phyloP scores from a whole-genome alignment of 306 rosid species.

The Purshia tridentata region DNA sequence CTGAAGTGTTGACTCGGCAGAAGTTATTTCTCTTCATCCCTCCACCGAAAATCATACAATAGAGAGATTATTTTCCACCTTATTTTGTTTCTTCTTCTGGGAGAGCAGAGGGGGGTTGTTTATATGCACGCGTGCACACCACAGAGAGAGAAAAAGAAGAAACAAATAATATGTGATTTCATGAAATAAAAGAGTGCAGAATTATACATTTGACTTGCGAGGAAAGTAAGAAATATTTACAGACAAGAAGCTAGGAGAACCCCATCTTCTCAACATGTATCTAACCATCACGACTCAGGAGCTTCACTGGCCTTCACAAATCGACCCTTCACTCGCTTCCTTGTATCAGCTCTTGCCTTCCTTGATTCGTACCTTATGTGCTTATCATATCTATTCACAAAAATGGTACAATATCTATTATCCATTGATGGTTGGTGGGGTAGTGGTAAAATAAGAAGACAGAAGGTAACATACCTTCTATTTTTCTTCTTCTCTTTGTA shows the following conservation, averaged over 20 bases:
- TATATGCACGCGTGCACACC: neutral
- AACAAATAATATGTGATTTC: neutral
- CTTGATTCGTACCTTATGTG: slow-evolving; percentile 69
- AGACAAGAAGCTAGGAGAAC: slow-evolving; percentile 9
- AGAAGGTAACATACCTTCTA: slow-evolving; percentile 43
- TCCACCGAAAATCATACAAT: neutral
- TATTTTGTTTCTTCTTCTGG: neutral
- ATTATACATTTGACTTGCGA: slow-evolving; percentile 23
- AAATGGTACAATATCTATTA: neutral
- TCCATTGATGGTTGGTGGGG: neutral
- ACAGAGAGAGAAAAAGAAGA: neutral
- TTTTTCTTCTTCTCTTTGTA: slow-evolving; percentile 73
- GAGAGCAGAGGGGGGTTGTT: neutral
- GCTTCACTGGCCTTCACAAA: slow-evolving; percentile 60
- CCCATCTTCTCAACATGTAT: slow-evolving; percentile 1
- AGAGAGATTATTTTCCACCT: neutral
- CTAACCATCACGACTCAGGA: slow-evolving; percentile 26
- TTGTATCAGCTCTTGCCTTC: slow-evolving; percentile 72
- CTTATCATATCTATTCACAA: slow-evolving; percentile 53
- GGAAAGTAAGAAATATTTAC: slow-evolving; percentile 27
- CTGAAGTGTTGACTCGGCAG: too few species aligned
- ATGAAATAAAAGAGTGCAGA: slow-evolving; percentile 3
- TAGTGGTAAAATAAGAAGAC: neutral
- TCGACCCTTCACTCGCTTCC: slow-evolving; percentile 69
- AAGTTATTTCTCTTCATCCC: neutral